Base-by-base conservation (phyloP, 2,329 filamentous ascomycete genomes). In the Zasmidium angulare region DNA sequence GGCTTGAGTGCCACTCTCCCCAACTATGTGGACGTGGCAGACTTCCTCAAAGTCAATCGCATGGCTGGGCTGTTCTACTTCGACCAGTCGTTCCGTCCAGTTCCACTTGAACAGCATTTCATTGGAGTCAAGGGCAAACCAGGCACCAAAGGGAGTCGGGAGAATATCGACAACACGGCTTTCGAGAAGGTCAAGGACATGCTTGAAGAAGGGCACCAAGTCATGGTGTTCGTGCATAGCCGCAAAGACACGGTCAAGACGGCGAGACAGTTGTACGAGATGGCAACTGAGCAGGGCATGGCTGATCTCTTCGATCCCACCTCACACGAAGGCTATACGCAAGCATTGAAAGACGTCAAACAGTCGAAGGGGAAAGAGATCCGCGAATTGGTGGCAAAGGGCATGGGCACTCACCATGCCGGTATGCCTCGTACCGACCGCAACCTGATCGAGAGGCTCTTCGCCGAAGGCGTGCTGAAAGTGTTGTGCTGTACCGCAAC, bases 201-300 rank as follows among this genome's bases (percentile, higher is more conserved):
- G 93, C 81, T 99, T 2, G 86, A 92, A 71, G 81, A 82, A 59
- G 93, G 90, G n/a, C 95, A 99, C 70, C 95, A 99, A 74, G 85
- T 99, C 66, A 99, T 99, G 96, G 93, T 99, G 0, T 99, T 99
- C 74, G 96, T 99, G 11, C 96, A 99, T 74, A 97, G 93, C 0
- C 85, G 95, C 23, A 93, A 96, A 72, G 96, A 99, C 68, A 99
- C 96, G 0, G 86, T 96, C 66, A 84, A 89, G 62, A 96, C 93
- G 1, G 93, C 95, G 49, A 89, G 90, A 65, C 91, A 89, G 79
- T 79, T 99, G 23, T 87, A 90, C 62, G 88, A 97, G 67, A 92
- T 95, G 79, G 95, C 95, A 1, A 80, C 86, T 1, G 93, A 98
- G 31, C 83, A 96, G 43, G 84, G 86, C 47, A 91, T 89, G 63